A percentile compares a stretch with the other conserved stretches of the same genome.
These are phyloP conservation scores for Aspergillus quadricinctus DNA, from an alignment of 2,329 filamentous ascomycete species.

Conservation along the genomic window DNA sequence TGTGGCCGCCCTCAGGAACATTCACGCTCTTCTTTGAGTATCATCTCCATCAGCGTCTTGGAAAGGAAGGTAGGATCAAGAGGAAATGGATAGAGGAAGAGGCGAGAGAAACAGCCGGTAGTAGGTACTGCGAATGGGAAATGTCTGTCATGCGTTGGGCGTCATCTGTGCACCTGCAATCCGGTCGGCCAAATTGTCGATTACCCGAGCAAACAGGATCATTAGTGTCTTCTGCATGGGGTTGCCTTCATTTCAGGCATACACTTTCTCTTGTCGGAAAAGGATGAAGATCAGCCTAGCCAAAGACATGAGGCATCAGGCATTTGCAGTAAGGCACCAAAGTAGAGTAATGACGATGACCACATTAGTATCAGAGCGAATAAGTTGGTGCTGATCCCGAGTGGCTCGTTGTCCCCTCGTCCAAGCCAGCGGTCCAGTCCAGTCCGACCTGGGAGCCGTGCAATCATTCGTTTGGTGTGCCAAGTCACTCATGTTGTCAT, in stretches of 20 bases:
- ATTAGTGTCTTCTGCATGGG: constrained; percentile 5
- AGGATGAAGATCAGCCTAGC: background rate
- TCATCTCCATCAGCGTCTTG: background rate
- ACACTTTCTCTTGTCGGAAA: background rate
- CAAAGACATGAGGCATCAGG: constrained; percentile 1
- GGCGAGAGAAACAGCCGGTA: background rate
- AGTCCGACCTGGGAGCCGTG: constrained; percentile 10
- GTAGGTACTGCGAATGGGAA: background rate
- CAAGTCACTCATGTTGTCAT: constrained; percentile 11
- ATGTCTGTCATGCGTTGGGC: constrained; percentile 11
- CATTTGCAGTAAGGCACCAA: constrained; percentile 14
- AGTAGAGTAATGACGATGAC: constrained; percentile 11
- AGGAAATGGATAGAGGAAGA: background rate
- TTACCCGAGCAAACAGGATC: constrained; percentile 1
- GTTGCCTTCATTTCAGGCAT: constrained; percentile 8
- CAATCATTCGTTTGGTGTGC: constrained; percentile 1
- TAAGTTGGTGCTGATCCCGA: constrained; percentile 11
- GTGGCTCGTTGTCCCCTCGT: constrained; percentile 11
- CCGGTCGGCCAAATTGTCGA: constrained; percentile 12
- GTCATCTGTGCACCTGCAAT: constrained; percentile 14
- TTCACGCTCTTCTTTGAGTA: background rate
- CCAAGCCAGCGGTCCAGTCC: constrained; percentile 8
- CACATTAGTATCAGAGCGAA: constrained; percentile 11
- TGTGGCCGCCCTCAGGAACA: background rate
- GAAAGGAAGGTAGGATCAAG: background rate